A percentile compares a stretch with the other conserved stretches of the same genome.
Evolutionary conservation across 1,284 basidiomycete genomes (phyloP).

Genomic region (Schizophyllum commune): DNA sequence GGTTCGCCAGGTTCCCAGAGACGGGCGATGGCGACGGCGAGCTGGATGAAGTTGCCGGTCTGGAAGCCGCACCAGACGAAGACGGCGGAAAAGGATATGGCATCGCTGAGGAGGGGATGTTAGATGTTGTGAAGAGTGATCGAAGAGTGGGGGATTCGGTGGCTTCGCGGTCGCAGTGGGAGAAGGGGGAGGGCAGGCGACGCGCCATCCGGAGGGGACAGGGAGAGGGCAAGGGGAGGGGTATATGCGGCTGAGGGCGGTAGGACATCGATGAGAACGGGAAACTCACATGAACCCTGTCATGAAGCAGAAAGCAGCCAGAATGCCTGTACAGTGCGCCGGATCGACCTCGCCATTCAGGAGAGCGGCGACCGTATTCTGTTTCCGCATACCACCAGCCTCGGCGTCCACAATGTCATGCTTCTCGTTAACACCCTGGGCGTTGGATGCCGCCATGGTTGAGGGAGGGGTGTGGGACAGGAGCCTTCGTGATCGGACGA

Average conservation of each 20-base stretch:
- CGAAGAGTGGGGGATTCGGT: not conserved
- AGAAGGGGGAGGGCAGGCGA: not conserved
- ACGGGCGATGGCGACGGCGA: conserved; percentile 30
- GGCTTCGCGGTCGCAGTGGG: not conserved
- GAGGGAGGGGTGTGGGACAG: too few species aligned
- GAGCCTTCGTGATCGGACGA: too few species aligned
- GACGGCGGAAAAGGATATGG: conserved; percentile 71
- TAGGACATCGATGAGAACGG: not conserved
- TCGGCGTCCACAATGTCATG: not conserved
- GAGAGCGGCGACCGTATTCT: not conserved
- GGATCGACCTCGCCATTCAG: conserved; percentile 53
- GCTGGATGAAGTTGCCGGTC: conserved; percentile 65
- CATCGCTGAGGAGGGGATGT: conserved; percentile 36
- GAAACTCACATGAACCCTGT: conserved; percentile 70
- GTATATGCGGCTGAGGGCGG: not conserved
- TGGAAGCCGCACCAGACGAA: conserved; percentile 88
- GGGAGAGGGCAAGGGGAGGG: not conserved
- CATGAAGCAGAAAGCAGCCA: conserved; percentile 78
- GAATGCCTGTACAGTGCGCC: conserved; percentile 45
- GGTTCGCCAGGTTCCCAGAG: conserved; percentile 45
- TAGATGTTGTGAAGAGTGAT: not conserved
- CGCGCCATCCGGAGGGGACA: not conserved
- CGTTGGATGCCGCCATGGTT: too few species aligned
- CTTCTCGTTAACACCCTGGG: not conserved
- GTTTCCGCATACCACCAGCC: not conserved